Percentiles rank a stretch among this genome's conserved stretches.
These are phyloP conservation scores for Ampelomyces quisqualis DNA, from an alignment of 2,329 filamentous ascomycete species.

Conservation along the genomic window DNA sequence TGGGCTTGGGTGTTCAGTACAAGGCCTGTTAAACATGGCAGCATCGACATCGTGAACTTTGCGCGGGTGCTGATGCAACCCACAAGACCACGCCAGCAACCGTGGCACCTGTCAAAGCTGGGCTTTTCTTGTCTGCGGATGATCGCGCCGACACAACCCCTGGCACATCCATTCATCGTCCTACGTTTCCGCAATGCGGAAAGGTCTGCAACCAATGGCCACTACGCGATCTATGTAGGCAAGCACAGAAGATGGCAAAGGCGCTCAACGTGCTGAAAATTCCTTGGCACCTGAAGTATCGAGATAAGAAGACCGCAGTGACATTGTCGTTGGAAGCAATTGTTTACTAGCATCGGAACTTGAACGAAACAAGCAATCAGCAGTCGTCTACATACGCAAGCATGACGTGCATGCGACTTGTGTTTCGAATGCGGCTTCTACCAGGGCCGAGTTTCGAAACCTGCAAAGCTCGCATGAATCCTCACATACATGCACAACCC, in stretches of 20 bases:
- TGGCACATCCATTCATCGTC: constrained; percentile 1
- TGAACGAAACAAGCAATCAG: not conserved
- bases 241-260: constrained; percentile 1
- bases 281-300: too few relatives aligned
- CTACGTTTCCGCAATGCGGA: not conserved
- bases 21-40: too few relatives aligned
- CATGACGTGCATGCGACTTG: too few relatives aligned
- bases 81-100: too few relatives aligned
- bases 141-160: constrained; percentile 4
- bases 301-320: not conserved
- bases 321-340: too few relatives aligned
- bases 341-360: too few relatives aligned
- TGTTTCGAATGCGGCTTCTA: not conserved
- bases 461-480: constrained; percentile 6
- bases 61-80: too few relatives aligned
- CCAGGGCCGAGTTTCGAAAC: constrained; percentile 12
- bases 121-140: constrained; percentile 4
- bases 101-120: too few relatives aligned
- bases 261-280: constrained; percentile 5
- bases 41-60: too few relatives aligned
- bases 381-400: not conserved
- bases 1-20: too few relatives aligned
- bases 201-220: constrained; percentile 4
- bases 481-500: not conserved
- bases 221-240: too few relatives aligned